phyloP scores from a whole-genome alignment of 805 yeast species.

The Kodamaea laetipori region DNA sequence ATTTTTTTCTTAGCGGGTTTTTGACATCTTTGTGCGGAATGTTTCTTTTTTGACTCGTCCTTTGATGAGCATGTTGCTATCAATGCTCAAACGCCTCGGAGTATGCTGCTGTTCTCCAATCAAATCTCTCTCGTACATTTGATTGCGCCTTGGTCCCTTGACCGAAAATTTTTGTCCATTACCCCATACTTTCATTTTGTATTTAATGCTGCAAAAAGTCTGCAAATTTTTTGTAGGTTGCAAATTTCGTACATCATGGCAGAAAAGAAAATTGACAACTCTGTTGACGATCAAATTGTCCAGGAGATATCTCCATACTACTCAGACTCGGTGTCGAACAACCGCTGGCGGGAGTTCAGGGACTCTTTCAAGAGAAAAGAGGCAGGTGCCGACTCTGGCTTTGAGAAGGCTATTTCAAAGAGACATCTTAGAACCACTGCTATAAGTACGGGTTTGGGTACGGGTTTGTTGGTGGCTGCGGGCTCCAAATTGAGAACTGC shows the following conservation, averaged over 20 bases:
- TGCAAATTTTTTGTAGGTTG: background rate
- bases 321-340: constrained; percentile 4
- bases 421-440: constrained; percentile 34
- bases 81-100: too few species aligned
- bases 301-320: constrained; percentile 13
- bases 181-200: background rate
- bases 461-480: constrained; percentile 33
- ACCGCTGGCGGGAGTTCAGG: constrained; percentile 22
- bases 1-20: constrained; percentile 3
- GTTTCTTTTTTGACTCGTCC: too few species aligned
- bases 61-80: too few species aligned
- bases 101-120: too few species aligned
- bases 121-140: too few species aligned
- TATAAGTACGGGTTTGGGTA: constrained; percentile 33
- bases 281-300: background rate
- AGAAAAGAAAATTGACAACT: constrained; percentile 1
- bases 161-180: background rate
- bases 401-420: constrained; percentile 14
- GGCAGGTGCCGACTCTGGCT: constrained; percentile 10
- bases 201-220: background rate
- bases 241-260: constrained; percentile 2
- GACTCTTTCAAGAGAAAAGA: constrained; percentile 26
- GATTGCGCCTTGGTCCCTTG: too few species aligned
- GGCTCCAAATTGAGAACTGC: constrained; percentile 29
- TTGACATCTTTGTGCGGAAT: too few species aligned